A percentile compares a stretch with the other conserved stretches of the same genome.
phyloP scores from a whole-genome alignment of 768 basidiomycete species.

The Auriculariales sp. region DNA sequence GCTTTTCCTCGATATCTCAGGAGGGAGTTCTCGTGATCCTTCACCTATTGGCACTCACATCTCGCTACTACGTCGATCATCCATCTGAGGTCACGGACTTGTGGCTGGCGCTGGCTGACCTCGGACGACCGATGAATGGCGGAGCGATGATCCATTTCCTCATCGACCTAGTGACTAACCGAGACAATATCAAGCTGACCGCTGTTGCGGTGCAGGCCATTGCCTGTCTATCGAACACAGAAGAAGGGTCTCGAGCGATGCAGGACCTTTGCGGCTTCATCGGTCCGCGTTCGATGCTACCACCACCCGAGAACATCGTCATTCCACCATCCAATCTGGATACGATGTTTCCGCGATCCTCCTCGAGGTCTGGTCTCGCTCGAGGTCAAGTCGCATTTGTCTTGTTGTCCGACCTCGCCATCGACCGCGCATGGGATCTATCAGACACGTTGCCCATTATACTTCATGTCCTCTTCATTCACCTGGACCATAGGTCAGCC shows the following conservation, averaged over 20 bases:
- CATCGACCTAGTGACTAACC: slow-evolving; percentile 74
- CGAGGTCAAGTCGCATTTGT: slow-evolving; percentile 82
- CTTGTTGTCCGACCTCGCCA: slow-evolving; percentile 62
- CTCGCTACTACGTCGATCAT: slow-evolving; percentile 57
- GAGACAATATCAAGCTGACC: slow-evolving; percentile 66
- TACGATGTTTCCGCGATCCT: slow-evolving; percentile 54
- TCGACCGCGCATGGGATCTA: slow-evolving; percentile 66
- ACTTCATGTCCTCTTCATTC: slow-evolving; percentile 67
- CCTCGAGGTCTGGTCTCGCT: slow-evolving; percentile 51
- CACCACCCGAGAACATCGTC: slow-evolving; percentile 26
- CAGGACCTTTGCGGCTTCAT: slow-evolving; percentile 76
- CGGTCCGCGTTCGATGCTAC: slow-evolving; percentile 74
- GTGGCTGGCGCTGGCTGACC: slow-evolving; percentile 66
- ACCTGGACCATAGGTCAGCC: slow-evolving; percentile 61
- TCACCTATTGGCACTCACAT: slow-evolving; percentile 71
- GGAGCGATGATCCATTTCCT: slow-evolving; percentile 72
- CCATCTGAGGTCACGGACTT: slow-evolving; percentile 68
- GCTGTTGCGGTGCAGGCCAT: slow-evolving; percentile 68
- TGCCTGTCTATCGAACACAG: slow-evolving; percentile 69
- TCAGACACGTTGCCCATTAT: slow-evolving; percentile 54
- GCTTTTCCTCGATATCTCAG: slow-evolving; percentile 36
- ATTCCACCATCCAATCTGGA: slow-evolving; percentile 72
- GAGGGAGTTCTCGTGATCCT: slow-evolving; percentile 56
- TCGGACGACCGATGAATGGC: slow-evolving; percentile 56
- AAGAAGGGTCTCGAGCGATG: slow-evolving; percentile 56